Evolutionary conservation across 768 basidiomycete genomes (phyloP), one percentile per base, ranked within the genome.

Genomic region (Mycena metata): DNA sequence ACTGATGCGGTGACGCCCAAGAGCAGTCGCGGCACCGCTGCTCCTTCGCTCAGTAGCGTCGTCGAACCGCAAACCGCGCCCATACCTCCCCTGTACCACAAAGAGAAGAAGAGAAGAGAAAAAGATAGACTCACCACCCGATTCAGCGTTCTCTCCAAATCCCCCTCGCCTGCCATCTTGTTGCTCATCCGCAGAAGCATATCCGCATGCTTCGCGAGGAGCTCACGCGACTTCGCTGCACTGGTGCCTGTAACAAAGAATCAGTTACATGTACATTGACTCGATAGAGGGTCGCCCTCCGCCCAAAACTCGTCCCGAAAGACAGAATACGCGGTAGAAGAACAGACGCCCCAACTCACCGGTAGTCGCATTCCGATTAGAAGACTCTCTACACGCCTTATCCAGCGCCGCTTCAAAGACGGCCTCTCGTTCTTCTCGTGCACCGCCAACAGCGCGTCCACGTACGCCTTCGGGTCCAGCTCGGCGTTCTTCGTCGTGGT

Each of bases 201-300:
- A 77, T 99, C 96, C n/a, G 95, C 90, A 71, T 98, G 94, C 79
- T 94, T 96, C 42, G 96, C 96, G 23, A 99, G 82, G 61, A 98
- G 79, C 77, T 98, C 97, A 0, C 97, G 96, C 9, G 95, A 96
- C 77, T 92, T 95, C 36, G 91, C 90, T 19, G 89, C 70, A 23
- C 59, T 67, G 17, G 70, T 42, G 7, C 69, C 69, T 67, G 30
- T 16, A n/a, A n/a, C n/a, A n/a, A n/a, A n/a, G n/a, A n/a, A n/a
- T n/a, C n/a, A n/a, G n/a, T n/a, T n/a, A n/a, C n/a, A n/a, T n/a
- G n/a, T n/a, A n/a, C n/a, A n/a, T n/a, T n/a, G n/a, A n/a, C n/a
- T n/a, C n/a, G n/a, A n/a, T 6, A 16, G 11, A 21, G 13, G 12
- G 21, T 23, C 9, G 2, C 9, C 6, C 24, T 21, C 24, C 35